Conservation (phyloP, 768 basidiomycete species). For the Boletellus sp. region DNA sequence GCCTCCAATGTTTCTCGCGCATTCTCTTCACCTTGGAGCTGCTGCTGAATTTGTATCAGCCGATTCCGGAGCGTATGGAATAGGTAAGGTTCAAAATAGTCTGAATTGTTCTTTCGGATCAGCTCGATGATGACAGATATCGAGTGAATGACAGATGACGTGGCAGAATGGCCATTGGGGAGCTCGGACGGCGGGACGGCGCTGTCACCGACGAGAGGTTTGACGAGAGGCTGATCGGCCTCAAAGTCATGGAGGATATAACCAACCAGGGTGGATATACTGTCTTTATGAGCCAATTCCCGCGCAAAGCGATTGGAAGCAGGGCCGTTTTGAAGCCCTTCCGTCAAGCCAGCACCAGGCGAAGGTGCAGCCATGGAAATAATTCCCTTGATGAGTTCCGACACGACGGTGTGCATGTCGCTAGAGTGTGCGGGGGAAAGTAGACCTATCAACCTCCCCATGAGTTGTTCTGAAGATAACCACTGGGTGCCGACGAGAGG, state of each 20-base stretch:
- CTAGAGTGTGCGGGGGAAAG: constrained; percentile 74
- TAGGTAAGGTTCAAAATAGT: constrained; percentile 96
- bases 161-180: constrained; percentile 47
- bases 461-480: constrained; percentile 81
- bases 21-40: constrained; percentile 52
- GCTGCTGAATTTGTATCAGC: constrained; percentile 83
- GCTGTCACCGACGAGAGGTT: constrained; percentile 9
- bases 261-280: constrained; percentile 63
- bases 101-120: constrained; percentile 96
- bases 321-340: constrained; percentile 64
- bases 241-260: constrained; percentile 74
- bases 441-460: constrained; percentile 74
- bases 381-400: constrained; percentile 91
- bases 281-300: constrained; percentile 74
- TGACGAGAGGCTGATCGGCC: constrained; percentile 18
- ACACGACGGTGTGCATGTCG: constrained; percentile 79
- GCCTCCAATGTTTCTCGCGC: constrained; percentile 63
- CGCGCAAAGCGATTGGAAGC: constrained; percentile 86
- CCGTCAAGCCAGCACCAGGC: constrained; percentile 68
- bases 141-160: constrained; percentile 81
- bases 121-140: constrained; percentile 90
- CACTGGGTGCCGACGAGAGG: constrained; percentile 53
- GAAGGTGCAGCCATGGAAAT: constrained; percentile 92
- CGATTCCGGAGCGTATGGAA: constrained; percentile 92
- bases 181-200: constrained; percentile 13